Conservation (phyloP, 192 early-diverging fungal genomes). For the Funneliformis mosseae region DNA sequence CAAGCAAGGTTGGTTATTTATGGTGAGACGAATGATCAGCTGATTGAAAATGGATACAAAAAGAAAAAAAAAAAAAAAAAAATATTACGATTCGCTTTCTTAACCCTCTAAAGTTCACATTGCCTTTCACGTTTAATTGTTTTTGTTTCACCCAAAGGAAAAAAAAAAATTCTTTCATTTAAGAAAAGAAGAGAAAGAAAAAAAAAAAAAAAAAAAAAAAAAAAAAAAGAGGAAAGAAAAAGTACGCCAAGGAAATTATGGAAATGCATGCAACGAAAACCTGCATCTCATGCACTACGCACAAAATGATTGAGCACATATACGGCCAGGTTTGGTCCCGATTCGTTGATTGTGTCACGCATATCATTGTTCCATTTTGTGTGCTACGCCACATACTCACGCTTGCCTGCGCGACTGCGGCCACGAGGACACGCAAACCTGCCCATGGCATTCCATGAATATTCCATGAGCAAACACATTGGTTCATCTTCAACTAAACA, state of each 20-base stretch:
- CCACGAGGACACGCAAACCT: neutral
- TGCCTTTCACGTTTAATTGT: too few relatives aligned
- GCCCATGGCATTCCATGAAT: neutral
- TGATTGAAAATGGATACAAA: neutral
- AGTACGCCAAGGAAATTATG: neutral
- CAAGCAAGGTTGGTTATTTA: too few relatives aligned
- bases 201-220: neutral
- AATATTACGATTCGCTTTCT: too few relatives aligned
- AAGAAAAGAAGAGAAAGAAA: neutral
- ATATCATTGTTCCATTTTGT: too few relatives aligned
- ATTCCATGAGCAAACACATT: neutral
- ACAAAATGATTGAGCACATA: neutral
- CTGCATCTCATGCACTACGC: neutral
- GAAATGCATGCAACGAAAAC: neutral
- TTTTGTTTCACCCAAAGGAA: too few relatives aligned
- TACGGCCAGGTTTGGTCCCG: neutral
- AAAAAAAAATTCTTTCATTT: too few relatives aligned
- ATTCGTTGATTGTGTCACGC: neutral
- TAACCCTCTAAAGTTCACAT: too few relatives aligned
- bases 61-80: too few relatives aligned
- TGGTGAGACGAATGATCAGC: too few relatives aligned
- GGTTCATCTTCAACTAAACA: too few relatives aligned
- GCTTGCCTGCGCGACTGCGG: neutral
- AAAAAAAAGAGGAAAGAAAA: neutral
- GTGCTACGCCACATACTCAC: neutral